phyloP scores from a whole-genome alignment of 2,329 filamentous ascomycete species.

The Aspergillus sp. region DNA sequence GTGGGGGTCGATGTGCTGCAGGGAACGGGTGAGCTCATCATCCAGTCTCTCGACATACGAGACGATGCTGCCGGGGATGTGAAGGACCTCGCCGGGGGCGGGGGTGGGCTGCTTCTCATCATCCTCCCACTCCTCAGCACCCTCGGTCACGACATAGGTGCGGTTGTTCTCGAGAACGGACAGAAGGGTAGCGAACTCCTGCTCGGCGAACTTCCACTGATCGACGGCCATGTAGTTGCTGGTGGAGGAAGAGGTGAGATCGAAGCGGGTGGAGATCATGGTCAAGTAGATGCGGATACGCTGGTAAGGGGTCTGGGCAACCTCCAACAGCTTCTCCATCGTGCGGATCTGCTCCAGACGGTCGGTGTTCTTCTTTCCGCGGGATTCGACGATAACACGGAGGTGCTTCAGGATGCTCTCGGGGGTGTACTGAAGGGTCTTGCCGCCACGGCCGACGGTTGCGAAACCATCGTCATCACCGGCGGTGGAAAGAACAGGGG shows the following conservation, averaged over 20 bases:
- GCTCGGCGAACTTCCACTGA: conserved; percentile 93
- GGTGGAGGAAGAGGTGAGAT: conserved; percentile 75
- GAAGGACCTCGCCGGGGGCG: conserved; percentile 71
- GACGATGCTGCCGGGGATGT: conserved; percentile 92
- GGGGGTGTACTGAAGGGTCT: conserved; percentile 86
- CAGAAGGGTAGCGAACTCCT: conserved; percentile 78
- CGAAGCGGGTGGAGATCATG: conserved; percentile 90
- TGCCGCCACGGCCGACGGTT: conserved; percentile 84
- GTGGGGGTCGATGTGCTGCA: conserved; percentile 96
- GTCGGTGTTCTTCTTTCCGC: conserved; percentile 99
- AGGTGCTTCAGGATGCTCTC: conserved; percentile 99
- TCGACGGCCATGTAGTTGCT: conserved; percentile 85
- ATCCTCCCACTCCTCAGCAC: conserved; percentile 97
- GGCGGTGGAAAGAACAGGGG: conserved; percentile 51
- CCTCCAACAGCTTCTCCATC: conserved; percentile 94
- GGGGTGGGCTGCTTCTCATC: conserved; percentile 88
- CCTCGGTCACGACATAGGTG: conserved; percentile 84
- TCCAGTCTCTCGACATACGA: conserved; percentile 94
- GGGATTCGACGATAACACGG: conserved; percentile 86
- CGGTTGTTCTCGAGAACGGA: conserved; percentile 75
- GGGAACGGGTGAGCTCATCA: conserved; percentile 94
- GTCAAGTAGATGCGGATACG: conserved; percentile 88
- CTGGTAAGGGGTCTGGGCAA: conserved; percentile 89
- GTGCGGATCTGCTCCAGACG: conserved; percentile 90
- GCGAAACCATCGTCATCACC: conserved; percentile 83